Conservation (phyloP, 805 yeast genomes). For the Pichia nakasei region DNA sequence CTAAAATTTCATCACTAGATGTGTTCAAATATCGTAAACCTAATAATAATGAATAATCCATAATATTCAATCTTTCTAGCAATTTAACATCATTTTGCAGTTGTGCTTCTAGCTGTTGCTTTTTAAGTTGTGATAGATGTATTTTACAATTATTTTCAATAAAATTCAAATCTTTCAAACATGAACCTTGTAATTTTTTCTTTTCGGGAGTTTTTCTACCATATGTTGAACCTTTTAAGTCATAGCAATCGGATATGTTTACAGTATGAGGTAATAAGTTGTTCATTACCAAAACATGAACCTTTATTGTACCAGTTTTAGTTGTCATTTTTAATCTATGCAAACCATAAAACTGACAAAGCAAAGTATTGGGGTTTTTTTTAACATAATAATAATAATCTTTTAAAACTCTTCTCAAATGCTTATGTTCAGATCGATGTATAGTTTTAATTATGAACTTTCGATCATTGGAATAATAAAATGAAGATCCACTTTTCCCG, state of each 20-base stretch:
- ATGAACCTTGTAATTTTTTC: conserved; percentile 29
- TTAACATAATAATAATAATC: conserved; percentile 77
- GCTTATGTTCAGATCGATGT: conserved; percentile 86
- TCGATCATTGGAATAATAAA: conserved; percentile 90
- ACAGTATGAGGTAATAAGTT: conserved; percentile 91
- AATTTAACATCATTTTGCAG: conserved; percentile 66
- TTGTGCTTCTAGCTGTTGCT: conserved; percentile 54
- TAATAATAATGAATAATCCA: conserved; percentile 89
- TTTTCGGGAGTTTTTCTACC: conserved; percentile 53
- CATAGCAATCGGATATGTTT: conserved; percentile 78
- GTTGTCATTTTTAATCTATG: conserved; percentile 88
- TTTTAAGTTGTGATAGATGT: conserved; percentile 67
- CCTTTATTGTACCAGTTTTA: conserved; percentile 47
- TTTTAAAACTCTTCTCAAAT: conserved; percentile 61
- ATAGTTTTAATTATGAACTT: conserved; percentile 93
- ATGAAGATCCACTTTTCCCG: conserved; percentile 94
- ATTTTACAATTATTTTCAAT: conserved; percentile 54
- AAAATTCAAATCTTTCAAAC: conserved; percentile 87
- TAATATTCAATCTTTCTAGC: conserved; percentile 67
- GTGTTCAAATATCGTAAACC: conserved; percentile 75
- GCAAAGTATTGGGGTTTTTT: conserved; percentile 75
- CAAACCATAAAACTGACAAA: conserved; percentile 94
- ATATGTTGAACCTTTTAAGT: conserved; percentile 86
- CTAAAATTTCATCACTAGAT: conserved; percentile 31
- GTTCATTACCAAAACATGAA: conserved; percentile 94